A percentile compares a stretch with the other conserved stretches of the same genome.
Conservation (phyloP, 2,329 filamentous ascomycete species). For the Alternaria ethzedia region DNA sequence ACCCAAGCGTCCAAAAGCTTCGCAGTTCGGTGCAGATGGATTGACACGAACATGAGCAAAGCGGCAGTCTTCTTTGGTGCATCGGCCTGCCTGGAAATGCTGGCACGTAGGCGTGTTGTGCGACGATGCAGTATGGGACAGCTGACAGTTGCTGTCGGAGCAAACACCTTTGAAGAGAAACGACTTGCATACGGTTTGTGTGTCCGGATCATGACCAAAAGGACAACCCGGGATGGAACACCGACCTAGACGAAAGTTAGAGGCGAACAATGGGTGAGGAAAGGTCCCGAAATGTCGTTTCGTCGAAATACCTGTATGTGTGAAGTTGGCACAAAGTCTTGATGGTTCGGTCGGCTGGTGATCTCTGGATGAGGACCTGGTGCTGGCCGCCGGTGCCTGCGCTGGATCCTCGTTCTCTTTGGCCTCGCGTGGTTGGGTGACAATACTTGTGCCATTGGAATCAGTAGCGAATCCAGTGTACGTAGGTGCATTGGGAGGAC, state of each 20-base stretch:
- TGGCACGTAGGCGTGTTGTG: constrained; percentile 87
- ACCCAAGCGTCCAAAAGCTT: constrained; percentile 81
- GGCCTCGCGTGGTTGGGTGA: constrained; percentile 5
- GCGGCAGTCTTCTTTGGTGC: constrained; percentile 82
- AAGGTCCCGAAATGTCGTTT: constrained; percentile 11
- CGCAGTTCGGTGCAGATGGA: constrained; percentile 79
- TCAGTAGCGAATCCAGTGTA: constrained; percentile 18
- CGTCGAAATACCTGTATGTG: constrained; percentile 40
- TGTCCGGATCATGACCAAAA: constrained; percentile 82
- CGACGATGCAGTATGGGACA: constrained; percentile 84
- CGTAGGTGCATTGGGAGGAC: constrained; percentile 9
- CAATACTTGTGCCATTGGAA: constrained; percentile 12
- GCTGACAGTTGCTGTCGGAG: constrained; percentile 78
- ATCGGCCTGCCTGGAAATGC: constrained; percentile 89
- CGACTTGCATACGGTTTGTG: constrained; percentile 89
- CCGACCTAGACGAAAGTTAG: constrained; percentile 62
- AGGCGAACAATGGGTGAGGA: neutral
- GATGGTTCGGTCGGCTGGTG: constrained; percentile 13
- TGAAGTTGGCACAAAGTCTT: constrained; percentile 35
- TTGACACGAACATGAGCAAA: constrained; percentile 86
- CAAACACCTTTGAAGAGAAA: constrained; percentile 83
- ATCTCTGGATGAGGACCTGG: constrained; percentile 4
- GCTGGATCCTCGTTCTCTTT: neutral
- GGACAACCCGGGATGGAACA: constrained; percentile 85
- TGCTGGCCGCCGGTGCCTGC: constrained; percentile 1